A percentile compares a stretch with the other conserved stretches of the same genome.
phyloP scores from a whole-genome alignment of 768 basidiomycete genomes.

The Phaeotremella fagi region DNA sequence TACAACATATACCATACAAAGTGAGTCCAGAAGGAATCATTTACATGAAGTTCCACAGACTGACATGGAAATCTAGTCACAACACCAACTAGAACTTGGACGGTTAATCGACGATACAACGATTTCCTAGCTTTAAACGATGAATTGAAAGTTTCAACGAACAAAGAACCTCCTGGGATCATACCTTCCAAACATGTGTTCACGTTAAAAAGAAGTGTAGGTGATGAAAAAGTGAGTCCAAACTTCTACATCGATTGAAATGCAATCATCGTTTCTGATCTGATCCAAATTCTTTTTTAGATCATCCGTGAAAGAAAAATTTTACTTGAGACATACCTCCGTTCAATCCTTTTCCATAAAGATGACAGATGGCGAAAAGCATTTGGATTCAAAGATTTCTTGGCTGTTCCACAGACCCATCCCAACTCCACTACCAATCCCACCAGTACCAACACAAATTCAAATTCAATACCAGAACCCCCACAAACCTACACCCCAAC shows the following conservation, averaged over 20 bases:
- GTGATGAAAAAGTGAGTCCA: slow-evolving; percentile 53
- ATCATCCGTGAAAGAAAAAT: slow-evolving; percentile 69
- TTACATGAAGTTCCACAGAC: not conserved
- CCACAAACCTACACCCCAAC: slow-evolving; percentile 53
- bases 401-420: slow-evolving; percentile 67
- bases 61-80: slow-evolving; percentile 54
- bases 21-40: slow-evolving; percentile 17
- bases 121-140: slow-evolving; percentile 85
- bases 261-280: too few relatives aligned
- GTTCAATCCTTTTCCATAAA: slow-evolving; percentile 74
- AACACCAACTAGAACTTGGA: slow-evolving; percentile 86
- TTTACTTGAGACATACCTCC: slow-evolving; percentile 77
- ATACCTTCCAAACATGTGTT: slow-evolving; percentile 82
- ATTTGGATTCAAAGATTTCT: slow-evolving; percentile 76
- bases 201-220: slow-evolving; percentile 57
- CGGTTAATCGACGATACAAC: slow-evolving; percentile 89
- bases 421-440: slow-evolving; percentile 3
- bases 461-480: not conserved
- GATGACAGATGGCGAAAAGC: slow-evolving; percentile 77
- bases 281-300: slow-evolving; percentile 9
- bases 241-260: too few relatives aligned
- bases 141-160: slow-evolving; percentile 73
- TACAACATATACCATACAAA: slow-evolving; percentile 44
- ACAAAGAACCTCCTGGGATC: slow-evolving; percentile 68
- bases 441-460: slow-evolving; percentile 4